These are phyloP conservation scores for Populus nigra DNA, from an alignment of 345 rosid genomes.

Conservation along the genomic window DNA sequence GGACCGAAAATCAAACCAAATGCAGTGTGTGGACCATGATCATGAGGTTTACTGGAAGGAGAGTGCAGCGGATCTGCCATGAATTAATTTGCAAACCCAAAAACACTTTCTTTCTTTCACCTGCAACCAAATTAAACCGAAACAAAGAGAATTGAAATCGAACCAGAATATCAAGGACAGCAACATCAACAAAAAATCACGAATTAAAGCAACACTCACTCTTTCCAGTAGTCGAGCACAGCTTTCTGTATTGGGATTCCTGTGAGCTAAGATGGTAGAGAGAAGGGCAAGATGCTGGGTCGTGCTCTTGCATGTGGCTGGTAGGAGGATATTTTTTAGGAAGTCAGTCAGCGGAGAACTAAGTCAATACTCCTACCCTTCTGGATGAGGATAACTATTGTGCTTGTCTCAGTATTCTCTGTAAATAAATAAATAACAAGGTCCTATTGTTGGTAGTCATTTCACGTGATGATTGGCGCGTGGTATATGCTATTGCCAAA, in stretches of 20 bases:
- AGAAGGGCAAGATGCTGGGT: neutral
- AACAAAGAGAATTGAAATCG: neutral
- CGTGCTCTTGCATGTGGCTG: neutral
- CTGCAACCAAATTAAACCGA: neutral
- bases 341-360: neutral
- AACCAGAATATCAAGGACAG: neutral
- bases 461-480: slow-evolving; percentile 5
- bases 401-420: neutral
- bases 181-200: neutral
- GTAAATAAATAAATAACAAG: neutral
- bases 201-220: neutral
- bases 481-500: neutral
- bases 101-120: neutral
- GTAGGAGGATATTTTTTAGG: neutral
- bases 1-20: slow-evolving; percentile 14
- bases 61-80: slow-evolving; percentile 9
- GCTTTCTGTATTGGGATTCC: neutral
- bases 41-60: neutral
- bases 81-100: neutral
- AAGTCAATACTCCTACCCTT: neutral
- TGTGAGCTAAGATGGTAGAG: neutral
- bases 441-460: neutral
- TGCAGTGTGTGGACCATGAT: neutral
- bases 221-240: neutral
- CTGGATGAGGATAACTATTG: neutral